phyloP scores from a whole-genome alignment of 768 basidiomycete genomes.

The Collybiopsis luxurians region DNA sequence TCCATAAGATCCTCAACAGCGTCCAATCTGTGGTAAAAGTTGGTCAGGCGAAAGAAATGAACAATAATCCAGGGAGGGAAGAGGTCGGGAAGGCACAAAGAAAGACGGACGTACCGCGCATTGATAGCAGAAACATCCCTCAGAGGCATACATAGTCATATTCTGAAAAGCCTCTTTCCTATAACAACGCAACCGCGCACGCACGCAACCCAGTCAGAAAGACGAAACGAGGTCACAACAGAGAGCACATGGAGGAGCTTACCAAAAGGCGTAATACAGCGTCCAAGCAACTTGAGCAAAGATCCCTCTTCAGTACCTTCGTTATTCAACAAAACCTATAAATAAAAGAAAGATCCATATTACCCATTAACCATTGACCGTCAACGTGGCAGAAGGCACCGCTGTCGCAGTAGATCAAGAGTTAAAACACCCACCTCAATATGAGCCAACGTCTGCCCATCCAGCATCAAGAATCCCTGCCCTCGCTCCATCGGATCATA shows the following conservation, averaged over 20 bases:
- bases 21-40: slow-evolving; percentile 70
- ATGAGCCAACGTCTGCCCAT: slow-evolving; percentile 94
- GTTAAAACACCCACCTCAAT: slow-evolving; percentile 52
- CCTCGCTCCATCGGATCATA: slow-evolving; percentile 95
- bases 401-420: no score
- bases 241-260: no score
- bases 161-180: slow-evolving; percentile 95
- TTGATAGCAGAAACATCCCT: slow-evolving; percentile 83
- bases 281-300: slow-evolving; percentile 72
- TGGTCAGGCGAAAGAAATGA: not conserved
- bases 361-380: no score
- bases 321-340: slow-evolving; percentile 81
- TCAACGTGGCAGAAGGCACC: no score
- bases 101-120: slow-evolving; percentile 54
- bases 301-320: slow-evolving; percentile 94
- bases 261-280: slow-evolving; percentile 94
- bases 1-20: slow-evolving; percentile 90
- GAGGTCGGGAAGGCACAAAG: not conserved
- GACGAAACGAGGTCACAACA: no score
- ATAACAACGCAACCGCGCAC: no score
- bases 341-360: no score
- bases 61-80: no score
- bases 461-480: slow-evolving; percentile 79
- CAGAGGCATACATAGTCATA: slow-evolving; percentile 95
- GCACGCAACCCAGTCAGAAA: no score